phyloP scores from a whole-genome alignment of 331 rosid species.

The Phaseolus coccineus region DNA sequence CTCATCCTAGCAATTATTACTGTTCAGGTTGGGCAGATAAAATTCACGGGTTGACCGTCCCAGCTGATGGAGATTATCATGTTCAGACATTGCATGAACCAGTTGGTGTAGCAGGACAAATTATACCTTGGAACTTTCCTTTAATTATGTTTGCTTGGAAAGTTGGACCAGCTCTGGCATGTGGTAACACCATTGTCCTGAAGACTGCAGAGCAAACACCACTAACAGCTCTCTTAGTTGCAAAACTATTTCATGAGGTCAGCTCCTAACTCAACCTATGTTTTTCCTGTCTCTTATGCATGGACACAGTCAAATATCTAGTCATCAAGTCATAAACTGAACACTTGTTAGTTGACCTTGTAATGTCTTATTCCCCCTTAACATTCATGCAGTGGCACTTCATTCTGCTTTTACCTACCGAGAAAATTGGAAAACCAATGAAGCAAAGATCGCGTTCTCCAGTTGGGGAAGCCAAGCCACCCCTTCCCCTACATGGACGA shows the following conservation, averaged over 20 bases:
- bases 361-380: neutral
- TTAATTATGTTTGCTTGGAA: conserved; percentile 94
- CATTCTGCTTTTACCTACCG: neutral
- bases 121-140: conserved; percentile 97
- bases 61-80: conserved; percentile 84
- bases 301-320: neutral
- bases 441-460: neutral
- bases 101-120: conserved; percentile 92
- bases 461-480: neutral
- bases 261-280: conserved; percentile 7
- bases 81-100: conserved; percentile 87
- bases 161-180: conserved; percentile 97
- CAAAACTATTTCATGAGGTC: conserved; percentile 80
- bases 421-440: neutral
- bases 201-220: conserved; percentile 94
- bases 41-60: conserved; percentile 67
- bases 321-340: neutral
- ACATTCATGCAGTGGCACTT: neutral
- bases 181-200: conserved; percentile 83
- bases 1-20: neutral
- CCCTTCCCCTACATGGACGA: neutral
- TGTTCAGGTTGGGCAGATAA: conserved; percentile 47
- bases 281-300: neutral
- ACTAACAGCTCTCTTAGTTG: conserved; percentile 76
- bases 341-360: neutral